Conservation (phyloP, 257 asterid genomes). For the Capsicum pubescens region DNA sequence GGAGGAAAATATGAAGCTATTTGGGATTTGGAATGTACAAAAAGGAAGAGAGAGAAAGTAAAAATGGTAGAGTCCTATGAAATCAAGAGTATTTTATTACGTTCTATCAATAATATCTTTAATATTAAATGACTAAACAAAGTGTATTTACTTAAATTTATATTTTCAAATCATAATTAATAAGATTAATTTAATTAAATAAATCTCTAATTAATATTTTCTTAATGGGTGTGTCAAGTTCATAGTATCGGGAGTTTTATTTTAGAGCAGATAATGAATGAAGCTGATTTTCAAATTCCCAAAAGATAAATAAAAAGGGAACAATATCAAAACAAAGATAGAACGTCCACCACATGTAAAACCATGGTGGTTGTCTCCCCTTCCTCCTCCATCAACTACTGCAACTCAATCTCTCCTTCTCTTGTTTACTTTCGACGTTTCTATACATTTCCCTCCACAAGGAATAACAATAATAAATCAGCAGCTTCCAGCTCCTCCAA, state of each 20-base stretch:
- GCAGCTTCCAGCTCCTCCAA: slow-evolving; percentile 38
- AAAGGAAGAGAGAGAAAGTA: too few species aligned
- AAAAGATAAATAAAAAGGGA: slow-evolving; percentile 34
- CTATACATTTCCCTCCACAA: slow-evolving; percentile 44
- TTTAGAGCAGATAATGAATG: not conserved
- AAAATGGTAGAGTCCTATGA: too few species aligned
- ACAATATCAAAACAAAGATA: slow-evolving; percentile 48
- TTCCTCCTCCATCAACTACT: slow-evolving; percentile 43
- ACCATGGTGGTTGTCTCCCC: slow-evolving; percentile 76
- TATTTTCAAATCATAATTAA: too few species aligned
- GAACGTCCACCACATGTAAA: slow-evolving; percentile 34
- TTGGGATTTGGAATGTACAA: too few species aligned
- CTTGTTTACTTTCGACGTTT: slow-evolving; percentile 55
- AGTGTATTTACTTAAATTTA: too few species aligned
- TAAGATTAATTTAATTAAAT: too few species aligned
- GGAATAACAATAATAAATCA: slow-evolving; percentile 32
- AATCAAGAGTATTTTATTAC: too few species aligned
- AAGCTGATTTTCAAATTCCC: not conserved
- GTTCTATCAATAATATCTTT: too few species aligned
- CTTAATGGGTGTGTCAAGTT: too few species aligned
- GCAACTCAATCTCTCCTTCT: slow-evolving; percentile 53
- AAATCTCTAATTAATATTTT: too few species aligned
- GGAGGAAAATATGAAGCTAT: too few species aligned
- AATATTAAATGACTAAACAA: too few species aligned
- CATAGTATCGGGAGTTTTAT: not conserved